Percentiles rank a stretch among this genome's conserved stretches.
Conservation (phyloP, 805 yeast species). For the Tetrapisispora nanseiensis region DNA sequence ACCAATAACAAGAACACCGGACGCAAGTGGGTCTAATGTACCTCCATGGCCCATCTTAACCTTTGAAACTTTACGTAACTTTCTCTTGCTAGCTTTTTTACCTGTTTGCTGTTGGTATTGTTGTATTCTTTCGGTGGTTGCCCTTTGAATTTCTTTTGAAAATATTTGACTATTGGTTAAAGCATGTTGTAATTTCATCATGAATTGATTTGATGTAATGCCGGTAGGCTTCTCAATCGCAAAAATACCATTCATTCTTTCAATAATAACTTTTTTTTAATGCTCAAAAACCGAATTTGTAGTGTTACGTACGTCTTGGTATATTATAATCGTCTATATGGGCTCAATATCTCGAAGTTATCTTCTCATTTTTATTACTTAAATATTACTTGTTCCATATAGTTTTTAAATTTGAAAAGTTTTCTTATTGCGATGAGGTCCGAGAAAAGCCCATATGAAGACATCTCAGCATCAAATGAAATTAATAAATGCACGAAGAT, state of each 20-base stretch:
- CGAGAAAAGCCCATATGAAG: too few species aligned
- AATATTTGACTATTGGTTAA: slow-evolving; percentile 54
- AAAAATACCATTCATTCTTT: slow-evolving; percentile 86
- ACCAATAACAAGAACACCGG: slow-evolving; percentile 89
- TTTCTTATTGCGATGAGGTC: neutral
- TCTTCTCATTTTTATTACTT: too few species aligned
- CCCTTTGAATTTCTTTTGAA: slow-evolving; percentile 41
- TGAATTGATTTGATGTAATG: slow-evolving; percentile 64
- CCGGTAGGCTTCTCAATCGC: slow-evolving; percentile 89
- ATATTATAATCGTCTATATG: too few species aligned
- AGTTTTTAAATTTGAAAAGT: neutral
- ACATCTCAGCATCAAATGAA: too few species aligned
- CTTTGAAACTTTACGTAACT: slow-evolving; percentile 40
- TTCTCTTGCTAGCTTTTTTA: slow-evolving; percentile 41
- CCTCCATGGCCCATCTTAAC: slow-evolving; percentile 98
- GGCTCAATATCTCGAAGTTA: too few species aligned
- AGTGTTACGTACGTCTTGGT: too few species aligned
- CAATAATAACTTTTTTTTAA: too few species aligned
- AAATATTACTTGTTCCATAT: too few species aligned
- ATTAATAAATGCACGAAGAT: too few species aligned
- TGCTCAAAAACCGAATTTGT: too few species aligned
- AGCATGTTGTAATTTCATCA: slow-evolving; percentile 52
- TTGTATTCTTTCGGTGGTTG: slow-evolving; percentile 39
- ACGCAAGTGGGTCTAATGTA: slow-evolving; percentile 88
- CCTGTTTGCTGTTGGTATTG: slow-evolving; percentile 32